Conservation (phyloP, 768 basidiomycete genomes). For the Ephemerocybe angulata region DNA sequence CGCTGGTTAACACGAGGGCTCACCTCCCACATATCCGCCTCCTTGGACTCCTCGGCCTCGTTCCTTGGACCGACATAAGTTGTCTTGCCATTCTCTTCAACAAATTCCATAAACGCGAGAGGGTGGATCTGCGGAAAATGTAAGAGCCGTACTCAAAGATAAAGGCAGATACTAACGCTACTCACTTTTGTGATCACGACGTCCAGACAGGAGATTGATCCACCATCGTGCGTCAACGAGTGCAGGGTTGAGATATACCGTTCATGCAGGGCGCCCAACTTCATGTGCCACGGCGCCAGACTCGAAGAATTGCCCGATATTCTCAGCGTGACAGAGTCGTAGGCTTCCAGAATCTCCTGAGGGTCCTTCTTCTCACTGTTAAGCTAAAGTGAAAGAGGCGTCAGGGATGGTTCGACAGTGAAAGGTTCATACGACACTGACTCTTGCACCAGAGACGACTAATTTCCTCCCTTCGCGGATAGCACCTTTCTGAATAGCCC, state of each 20-base stretch:
- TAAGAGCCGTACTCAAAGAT: background rate
- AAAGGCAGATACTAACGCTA: background rate
- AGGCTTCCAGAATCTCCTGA: constrained; percentile 78
- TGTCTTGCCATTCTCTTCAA: constrained; percentile 47
- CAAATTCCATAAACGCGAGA: constrained; percentile 75
- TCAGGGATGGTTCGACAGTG: background rate
- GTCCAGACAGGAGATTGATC: constrained; percentile 70
- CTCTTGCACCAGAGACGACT: constrained; percentile 73
- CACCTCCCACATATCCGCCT: constrained; percentile 72
- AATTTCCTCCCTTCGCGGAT: constrained; percentile 83
- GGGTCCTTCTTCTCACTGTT: constrained; percentile 71
- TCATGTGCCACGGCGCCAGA: constrained; percentile 83
- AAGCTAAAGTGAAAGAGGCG: constrained; percentile 48
- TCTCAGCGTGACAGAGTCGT: constrained; percentile 58
- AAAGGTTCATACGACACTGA: constrained; percentile 33
- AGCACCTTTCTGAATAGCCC: constrained; percentile 62
- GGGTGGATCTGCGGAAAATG: constrained; percentile 52
- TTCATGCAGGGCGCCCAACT: constrained; percentile 69
- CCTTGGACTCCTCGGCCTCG: constrained; percentile 62
- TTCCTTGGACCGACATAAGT: constrained; percentile 58
- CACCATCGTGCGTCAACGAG: constrained; percentile 80
- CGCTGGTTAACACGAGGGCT: too few relatives aligned
- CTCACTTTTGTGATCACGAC: constrained; percentile 64
- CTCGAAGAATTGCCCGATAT: constrained; percentile 84
- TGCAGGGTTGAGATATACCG: constrained; percentile 74